A percentile compares a stretch with the other conserved stretches of the same genome.
Conservation (phyloP, 208 protist genomes). For the Trypanosoma platydactyli region DNA sequence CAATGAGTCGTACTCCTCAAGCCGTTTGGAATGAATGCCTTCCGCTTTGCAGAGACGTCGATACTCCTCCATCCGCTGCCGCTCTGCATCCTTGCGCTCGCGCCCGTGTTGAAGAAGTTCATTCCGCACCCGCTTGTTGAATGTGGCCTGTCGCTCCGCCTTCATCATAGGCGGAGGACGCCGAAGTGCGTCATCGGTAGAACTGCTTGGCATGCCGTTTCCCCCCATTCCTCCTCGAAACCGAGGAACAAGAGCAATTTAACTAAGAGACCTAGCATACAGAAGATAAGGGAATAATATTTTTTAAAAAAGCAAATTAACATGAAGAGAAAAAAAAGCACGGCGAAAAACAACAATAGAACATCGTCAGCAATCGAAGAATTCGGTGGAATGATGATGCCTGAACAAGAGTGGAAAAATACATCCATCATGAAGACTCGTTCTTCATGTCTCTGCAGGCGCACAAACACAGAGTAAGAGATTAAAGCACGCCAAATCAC, state of each 20-base stretch:
- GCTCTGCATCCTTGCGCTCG: conserved; percentile 74
- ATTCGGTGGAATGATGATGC: too few relatives aligned
- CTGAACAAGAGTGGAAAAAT: too few relatives aligned
- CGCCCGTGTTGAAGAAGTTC: conserved; percentile 59
- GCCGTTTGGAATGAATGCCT: conserved; percentile 76
- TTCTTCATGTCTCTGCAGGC: too few relatives aligned
- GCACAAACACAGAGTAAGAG: too few relatives aligned
- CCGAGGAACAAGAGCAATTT: neutral
- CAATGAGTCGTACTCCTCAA: conserved; percentile 78
- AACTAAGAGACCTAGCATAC: neutral
- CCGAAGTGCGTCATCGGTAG: conserved; percentile 19
- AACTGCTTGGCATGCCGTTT: neutral
- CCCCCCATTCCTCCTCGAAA: neutral
- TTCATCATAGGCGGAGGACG: conserved; percentile 61
- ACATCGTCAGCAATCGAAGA: too few relatives aligned
- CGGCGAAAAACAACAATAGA: too few relatives aligned
- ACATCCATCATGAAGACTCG: too few relatives aligned
- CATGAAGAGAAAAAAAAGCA: conserved; percentile 13
- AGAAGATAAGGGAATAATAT: conserved; percentile 1
- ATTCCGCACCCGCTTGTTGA: conserved; percentile 68
- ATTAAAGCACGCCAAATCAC: too few relatives aligned
- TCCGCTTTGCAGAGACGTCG: conserved; percentile 79
- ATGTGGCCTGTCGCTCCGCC: conserved; percentile 73
- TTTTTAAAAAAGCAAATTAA: conserved; percentile 1
- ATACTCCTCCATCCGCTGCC: conserved; percentile 87